Base-by-base conservation (phyloP, 805 yeast species). In the Yarrowia keelungensis region DNA sequence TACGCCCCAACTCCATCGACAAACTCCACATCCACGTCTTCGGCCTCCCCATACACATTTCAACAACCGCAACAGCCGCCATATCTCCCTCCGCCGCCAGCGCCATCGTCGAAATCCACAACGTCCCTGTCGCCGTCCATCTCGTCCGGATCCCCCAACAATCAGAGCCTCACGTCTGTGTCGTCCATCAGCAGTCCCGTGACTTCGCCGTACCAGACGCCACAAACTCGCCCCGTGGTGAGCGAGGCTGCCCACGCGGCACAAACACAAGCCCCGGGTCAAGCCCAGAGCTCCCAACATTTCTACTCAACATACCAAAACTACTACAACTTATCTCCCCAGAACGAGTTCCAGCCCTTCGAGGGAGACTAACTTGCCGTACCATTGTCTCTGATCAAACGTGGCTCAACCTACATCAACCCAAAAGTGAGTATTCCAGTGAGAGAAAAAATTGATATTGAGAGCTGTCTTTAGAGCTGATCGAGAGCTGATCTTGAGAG, bases 151-250 rank as follows among this genome's bases (percentile, higher is more conserved):
- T 53, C 59, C 10, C 36, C 59, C 32, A 39, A 39, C 59, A 39
- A 19, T 14, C 45, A 38, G 59, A 38, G 45, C 59, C 45, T 39
- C 45, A 39, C 59, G 8, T 53, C 59, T 7, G 45, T 16, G 35
- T 53, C 59, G n/a, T 53, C 59, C 12, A 51, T 51, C 43, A 51
- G 58, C 58, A 51, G 58, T 14, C 58, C 58, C 58, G 58, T 51
- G 43, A 51, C 58, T 5, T 51, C 58, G 2, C 58, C 58, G 8
- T 51, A 16, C 11, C 58, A 51, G 12, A 38, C 58, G 7, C 61
- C 61, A 14, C 61, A 54, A 14, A 39, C 61, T 0, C 61, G 61
- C 1, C 61, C 61, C 1, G 32, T 26, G 32, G 32, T 26, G 32
- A 26, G 32, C 32, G 19, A 19, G 19, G 19, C 19, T 1, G 19